Percentiles rank a stretch among this genome's conserved stretches.
Evolutionary conservation across 2,329 filamentous ascomycete species (phyloP).

Genomic region (Paraconiothyrium brasiliense): DNA sequence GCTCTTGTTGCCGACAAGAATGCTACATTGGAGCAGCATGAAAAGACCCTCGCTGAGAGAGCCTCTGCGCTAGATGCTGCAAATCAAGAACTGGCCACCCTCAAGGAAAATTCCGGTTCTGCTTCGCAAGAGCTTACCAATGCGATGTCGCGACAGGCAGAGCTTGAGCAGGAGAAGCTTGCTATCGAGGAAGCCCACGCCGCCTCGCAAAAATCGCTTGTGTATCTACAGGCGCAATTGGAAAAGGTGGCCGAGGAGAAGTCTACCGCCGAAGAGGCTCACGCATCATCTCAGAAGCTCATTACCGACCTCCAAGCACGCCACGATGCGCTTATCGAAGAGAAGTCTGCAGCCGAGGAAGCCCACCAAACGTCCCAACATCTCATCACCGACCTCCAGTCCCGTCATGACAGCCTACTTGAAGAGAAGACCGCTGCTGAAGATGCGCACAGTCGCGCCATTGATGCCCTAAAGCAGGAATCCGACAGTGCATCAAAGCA

Average conservation of each 20-base stretch:
- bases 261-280: conserved; percentile 24
- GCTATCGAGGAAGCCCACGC: conserved; percentile 32
- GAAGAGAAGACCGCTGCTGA: conserved; percentile 43
- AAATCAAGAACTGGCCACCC: conserved; percentile 28
- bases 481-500: conserved; percentile 39
- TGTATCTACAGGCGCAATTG: conserved; percentile 35
- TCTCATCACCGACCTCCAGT: conserved; percentile 41
- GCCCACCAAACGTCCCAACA: conserved; percentile 32
- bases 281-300: conserved; percentile 24
- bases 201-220: conserved; percentile 31
- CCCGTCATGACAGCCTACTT: conserved; percentile 38
- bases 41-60: conserved; percentile 32
- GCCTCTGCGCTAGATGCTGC: conserved; percentile 30
- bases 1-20: conserved; percentile 43
- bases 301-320: conserved; percentile 31
- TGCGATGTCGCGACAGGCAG: conserved; percentile 34
- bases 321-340: conserved; percentile 28
- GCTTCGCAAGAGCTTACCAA: conserved; percentile 36
- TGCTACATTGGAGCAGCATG: conserved; percentile 31
- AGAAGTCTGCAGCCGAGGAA: conserved; percentile 31
- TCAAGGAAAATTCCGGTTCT: conserved; percentile 35
- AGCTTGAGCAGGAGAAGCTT: conserved; percentile 36
- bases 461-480: conserved; percentile 43
- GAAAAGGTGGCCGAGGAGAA: conserved; percentile 36
- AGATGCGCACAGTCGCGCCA: conserved; percentile 38